Conservation (phyloP, 2,329 filamentous ascomycete species). For the Aspergillus ruber region DNA sequence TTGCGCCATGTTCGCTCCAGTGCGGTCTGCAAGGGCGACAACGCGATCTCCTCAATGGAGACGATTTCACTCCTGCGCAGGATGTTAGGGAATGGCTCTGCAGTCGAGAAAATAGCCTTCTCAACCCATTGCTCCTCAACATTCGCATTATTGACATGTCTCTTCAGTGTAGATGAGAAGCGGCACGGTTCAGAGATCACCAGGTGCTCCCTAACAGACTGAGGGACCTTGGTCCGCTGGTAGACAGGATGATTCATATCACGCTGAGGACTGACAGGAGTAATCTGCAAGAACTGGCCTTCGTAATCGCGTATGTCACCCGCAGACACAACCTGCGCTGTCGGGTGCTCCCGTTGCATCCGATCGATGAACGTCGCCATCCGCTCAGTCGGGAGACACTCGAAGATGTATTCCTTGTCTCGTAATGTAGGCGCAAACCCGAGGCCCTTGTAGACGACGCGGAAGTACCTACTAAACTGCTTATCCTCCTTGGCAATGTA, state of each 20-base stretch:
- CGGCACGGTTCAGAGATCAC: slow-evolving; percentile 68
- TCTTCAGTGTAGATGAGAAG: slow-evolving; percentile 70
- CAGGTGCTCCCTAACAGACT: slow-evolving; percentile 78
- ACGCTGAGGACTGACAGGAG: slow-evolving; percentile 71
- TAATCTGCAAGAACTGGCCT: slow-evolving; percentile 83
- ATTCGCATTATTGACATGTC: slow-evolving; percentile 61
- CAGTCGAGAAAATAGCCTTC: slow-evolving; percentile 76
- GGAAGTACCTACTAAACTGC: slow-evolving; percentile 78
- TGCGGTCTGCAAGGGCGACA: slow-evolving; percentile 77
- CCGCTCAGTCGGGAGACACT: slow-evolving; percentile 70
- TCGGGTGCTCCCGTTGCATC: slow-evolving; percentile 84
- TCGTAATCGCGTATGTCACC: slow-evolving; percentile 72
- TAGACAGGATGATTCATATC: slow-evolving; percentile 78
- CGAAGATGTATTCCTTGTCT: slow-evolving; percentile 89
- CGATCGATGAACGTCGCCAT: slow-evolving; percentile 79
- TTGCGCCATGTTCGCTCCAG: slow-evolving; percentile 86
- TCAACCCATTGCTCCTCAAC: slow-evolving; percentile 69
- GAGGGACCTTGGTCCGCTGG: slow-evolving; percentile 76
- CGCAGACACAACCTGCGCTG: slow-evolving; percentile 70
- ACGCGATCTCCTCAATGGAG: slow-evolving; percentile 56
- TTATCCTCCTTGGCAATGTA: slow-evolving; percentile 75
- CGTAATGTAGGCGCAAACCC: slow-evolving; percentile 75
- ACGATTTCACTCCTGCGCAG: slow-evolving; percentile 81
- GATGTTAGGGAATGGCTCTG: slow-evolving; percentile 85
- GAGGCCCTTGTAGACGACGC: slow-evolving; percentile 80